phyloP scores from a whole-genome alignment of 2,329 filamentous ascomycete species.

The Ceratocystis cubensis region DNA sequence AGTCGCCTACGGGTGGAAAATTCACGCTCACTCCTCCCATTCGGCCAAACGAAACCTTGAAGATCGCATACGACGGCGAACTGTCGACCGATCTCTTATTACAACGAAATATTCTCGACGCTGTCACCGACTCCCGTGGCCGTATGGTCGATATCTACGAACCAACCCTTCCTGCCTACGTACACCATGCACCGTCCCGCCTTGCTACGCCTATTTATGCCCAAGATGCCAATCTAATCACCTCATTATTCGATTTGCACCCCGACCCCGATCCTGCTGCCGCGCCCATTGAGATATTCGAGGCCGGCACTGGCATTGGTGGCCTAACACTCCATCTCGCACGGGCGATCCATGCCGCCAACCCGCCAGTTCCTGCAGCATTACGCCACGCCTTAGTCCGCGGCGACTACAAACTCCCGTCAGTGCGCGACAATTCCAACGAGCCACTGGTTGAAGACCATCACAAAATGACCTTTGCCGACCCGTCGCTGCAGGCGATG shows the following conservation, averaged over 20 bases:
- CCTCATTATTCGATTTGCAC: conserved; percentile 64
- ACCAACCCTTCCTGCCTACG: conserved; percentile 62
- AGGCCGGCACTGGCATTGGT: conserved; percentile 77
- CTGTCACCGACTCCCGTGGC: conserved; percentile 41
- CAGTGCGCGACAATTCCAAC: conserved; percentile 16
- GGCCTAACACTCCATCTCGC: conserved; percentile 64
- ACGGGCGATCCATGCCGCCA: conserved; percentile 62
- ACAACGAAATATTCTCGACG: conserved; percentile 46
- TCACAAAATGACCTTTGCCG: conserved; percentile 23
- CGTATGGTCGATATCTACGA: conserved; percentile 44
- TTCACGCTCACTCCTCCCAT: conserved; percentile 32
- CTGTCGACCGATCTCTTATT: conserved; percentile 47
- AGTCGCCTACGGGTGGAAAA: conserved; percentile 27
- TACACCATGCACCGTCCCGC: conserved; percentile 47
- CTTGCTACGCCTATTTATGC: conserved; percentile 67
- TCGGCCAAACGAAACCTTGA: conserved; percentile 26
- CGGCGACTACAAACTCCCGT: conserved; percentile 11
- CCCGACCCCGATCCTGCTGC: conserved; percentile 31
- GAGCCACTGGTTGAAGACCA: conserved; percentile 21
- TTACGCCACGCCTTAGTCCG: conserved; percentile 27
- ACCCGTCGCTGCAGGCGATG: conserved; percentile 24
- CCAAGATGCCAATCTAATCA: conserved; percentile 61
- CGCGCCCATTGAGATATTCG: conserved; percentile 58
- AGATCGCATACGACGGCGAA: conserved; percentile 34
- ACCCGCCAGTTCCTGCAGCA: conserved; percentile 38